Conservation (phyloP, 805 yeast species). For the Saturnispora gosingensis region DNA sequence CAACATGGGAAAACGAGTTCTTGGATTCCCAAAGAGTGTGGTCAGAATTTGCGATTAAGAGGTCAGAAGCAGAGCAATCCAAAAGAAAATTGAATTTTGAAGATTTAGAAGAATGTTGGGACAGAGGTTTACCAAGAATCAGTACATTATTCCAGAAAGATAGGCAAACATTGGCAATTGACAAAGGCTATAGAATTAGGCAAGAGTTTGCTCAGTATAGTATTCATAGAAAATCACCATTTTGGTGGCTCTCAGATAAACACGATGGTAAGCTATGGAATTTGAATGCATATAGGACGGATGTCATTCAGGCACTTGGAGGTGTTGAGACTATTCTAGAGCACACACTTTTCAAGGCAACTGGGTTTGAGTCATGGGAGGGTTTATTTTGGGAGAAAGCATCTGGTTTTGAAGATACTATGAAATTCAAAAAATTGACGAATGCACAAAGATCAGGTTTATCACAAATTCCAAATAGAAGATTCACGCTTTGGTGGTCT, state of each 20-base stretch:
- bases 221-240: constrained; percentile 68
- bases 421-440: constrained; percentile 89
- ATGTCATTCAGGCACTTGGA: constrained; percentile 93
- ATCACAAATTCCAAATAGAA: constrained; percentile 93
- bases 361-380: constrained; percentile 98
- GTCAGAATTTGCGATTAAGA: constrained; percentile 90
- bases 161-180: constrained; percentile 87
- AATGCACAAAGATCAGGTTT: constrained; percentile 97
- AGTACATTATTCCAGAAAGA: constrained; percentile 93
- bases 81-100: constrained; percentile 83
- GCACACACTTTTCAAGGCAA: constrained; percentile 90
- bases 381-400: constrained; percentile 98
- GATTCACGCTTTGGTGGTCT: constrained; percentile 99
- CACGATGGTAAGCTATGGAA: constrained; percentile 98
- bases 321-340: constrained; percentile 95
- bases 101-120: constrained; percentile 93
- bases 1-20: constrained; percentile 96
- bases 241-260: constrained; percentile 92
- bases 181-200: constrained; percentile 84
- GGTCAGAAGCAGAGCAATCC: constrained; percentile 78
- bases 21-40: constrained; percentile 91
- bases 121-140: constrained; percentile 92
- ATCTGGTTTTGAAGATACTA: constrained; percentile 92
- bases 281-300: constrained; percentile 83
- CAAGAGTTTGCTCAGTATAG: constrained; percentile 69